These are phyloP conservation scores for Yamadazyma nakazawae DNA, from an alignment of 805 yeast species.

Conservation along the genomic window DNA sequence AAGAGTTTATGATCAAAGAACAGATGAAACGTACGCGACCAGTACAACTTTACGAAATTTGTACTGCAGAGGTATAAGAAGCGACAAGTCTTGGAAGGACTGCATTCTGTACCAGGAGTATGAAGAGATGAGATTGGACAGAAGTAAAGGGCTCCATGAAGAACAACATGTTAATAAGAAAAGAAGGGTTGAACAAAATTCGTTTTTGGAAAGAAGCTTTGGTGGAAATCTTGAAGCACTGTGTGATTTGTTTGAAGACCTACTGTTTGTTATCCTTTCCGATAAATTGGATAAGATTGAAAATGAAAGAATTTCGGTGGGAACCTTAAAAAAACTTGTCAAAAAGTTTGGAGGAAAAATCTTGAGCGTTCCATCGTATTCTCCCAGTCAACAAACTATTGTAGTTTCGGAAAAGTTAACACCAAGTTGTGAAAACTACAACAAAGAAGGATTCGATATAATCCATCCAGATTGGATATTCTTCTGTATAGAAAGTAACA, in stretches of 20 bases:
- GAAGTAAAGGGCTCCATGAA: constrained; percentile 22
- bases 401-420: constrained; percentile 25
- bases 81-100: constrained; percentile 61
- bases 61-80: constrained; percentile 62
- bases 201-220: constrained; percentile 11
- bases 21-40: constrained; percentile 49
- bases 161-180: constrained; percentile 28
- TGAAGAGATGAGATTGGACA: constrained; percentile 30
- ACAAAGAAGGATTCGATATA: constrained; percentile 51
- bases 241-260: constrained; percentile 38
- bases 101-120: constrained; percentile 58
- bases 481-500: constrained; percentile 51
- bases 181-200: constrained; percentile 15
- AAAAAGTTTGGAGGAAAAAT: constrained; percentile 52
- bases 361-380: constrained; percentile 10
- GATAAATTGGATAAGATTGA: constrained; percentile 36
- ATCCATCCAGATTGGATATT: constrained; percentile 69
- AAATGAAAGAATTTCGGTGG: constrained; percentile 27
- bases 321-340: constrained; percentile 37
- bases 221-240: constrained; percentile 1
- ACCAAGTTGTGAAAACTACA: constrained; percentile 26
- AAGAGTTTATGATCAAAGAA: constrained; percentile 56
- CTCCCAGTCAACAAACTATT: constrained; percentile 10
- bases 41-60: constrained; percentile 76
- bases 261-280: constrained; percentile 51